A percentile compares a stretch with the other conserved stretches of the same genome.
phyloP scores from a whole-genome alignment of 164 flowering plant genomes.

The Macadamia tetraphylla region DNA sequence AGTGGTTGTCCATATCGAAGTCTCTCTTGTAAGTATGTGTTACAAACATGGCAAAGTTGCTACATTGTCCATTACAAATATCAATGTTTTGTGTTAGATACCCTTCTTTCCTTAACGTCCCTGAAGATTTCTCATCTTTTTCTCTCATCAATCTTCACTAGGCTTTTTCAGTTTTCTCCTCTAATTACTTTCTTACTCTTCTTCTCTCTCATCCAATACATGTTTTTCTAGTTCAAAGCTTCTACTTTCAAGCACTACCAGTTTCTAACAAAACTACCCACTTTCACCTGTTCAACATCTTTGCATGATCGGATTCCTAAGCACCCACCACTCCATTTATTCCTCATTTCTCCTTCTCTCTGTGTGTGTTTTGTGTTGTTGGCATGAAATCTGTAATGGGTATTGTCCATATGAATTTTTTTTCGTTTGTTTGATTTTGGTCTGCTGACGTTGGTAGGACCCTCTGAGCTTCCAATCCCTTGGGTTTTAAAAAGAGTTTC shows the following conservation, averaged over 20 bases:
- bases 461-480: slow-evolving; percentile 11
- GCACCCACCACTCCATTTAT: slow-evolving; percentile 7
- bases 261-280: slow-evolving; percentile 10
- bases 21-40: background rate
- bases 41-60: slow-evolving; percentile 18
- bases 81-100: background rate
- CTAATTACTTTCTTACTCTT: background rate
- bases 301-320: slow-evolving; percentile 26
- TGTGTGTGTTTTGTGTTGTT: background rate
- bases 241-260: background rate
- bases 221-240: slow-evolving; percentile 18
- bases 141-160: background rate
- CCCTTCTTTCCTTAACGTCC: too few relatives aligned
- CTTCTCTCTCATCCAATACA: background rate
- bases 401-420: slow-evolving; percentile 12
- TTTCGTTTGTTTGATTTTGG: slow-evolving; percentile 8
- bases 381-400: slow-evolving; percentile 22
- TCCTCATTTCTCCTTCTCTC: slow-evolving; percentile 7
- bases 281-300: background rate
- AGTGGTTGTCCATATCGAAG: too few relatives aligned
- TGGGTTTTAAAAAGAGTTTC: slow-evolving; percentile 19
- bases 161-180: background rate
- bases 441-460: slow-evolving; percentile 8
- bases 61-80: slow-evolving; percentile 26
- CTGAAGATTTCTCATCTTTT: slow-evolving; percentile 2